phyloP scores from a whole-genome alignment of 176 grass and related monocot species.

The Oryza coarctata region DNA sequence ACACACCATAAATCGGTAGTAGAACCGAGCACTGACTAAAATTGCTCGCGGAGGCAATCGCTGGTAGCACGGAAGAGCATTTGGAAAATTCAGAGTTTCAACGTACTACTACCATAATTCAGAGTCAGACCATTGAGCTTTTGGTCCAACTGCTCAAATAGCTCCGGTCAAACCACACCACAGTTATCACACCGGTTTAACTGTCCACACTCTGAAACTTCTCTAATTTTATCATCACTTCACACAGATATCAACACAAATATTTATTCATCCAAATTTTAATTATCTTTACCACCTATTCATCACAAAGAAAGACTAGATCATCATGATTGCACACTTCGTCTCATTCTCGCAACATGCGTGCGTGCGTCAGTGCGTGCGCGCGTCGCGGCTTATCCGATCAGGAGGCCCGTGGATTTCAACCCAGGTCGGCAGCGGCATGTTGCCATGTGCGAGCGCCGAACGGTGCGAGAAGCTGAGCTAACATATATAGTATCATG shows the following conservation, averaged over 20 bases:
- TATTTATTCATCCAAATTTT: no score
- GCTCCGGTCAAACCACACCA: no score
- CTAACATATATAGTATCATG: not conserved
- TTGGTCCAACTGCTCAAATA: no score
- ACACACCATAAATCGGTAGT: constrained; percentile 7
- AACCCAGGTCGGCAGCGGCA: constrained; percentile 19
- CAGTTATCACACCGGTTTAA: no score
- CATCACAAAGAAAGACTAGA: no score
- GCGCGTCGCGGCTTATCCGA: constrained; percentile 27
- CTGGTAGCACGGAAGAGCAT: not conserved
- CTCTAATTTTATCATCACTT: no score
- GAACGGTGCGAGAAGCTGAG: not conserved
- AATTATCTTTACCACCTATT: no score
- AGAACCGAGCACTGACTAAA: constrained; percentile 14
- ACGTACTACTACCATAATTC: no score
- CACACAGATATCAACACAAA: no score
- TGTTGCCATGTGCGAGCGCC: not conserved
- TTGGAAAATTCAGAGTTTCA: not conserved
- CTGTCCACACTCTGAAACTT: no score
- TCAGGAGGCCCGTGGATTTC: not conserved
- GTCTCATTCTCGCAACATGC: not conserved
- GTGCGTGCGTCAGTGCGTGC: not conserved
- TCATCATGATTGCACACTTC: no score
- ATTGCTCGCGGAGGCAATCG: not conserved
- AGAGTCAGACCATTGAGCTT: no score